Base-by-base conservation (phyloP, 2,329 filamentous ascomycete genomes). In the Neophaeococcomyces aloes region DNA sequence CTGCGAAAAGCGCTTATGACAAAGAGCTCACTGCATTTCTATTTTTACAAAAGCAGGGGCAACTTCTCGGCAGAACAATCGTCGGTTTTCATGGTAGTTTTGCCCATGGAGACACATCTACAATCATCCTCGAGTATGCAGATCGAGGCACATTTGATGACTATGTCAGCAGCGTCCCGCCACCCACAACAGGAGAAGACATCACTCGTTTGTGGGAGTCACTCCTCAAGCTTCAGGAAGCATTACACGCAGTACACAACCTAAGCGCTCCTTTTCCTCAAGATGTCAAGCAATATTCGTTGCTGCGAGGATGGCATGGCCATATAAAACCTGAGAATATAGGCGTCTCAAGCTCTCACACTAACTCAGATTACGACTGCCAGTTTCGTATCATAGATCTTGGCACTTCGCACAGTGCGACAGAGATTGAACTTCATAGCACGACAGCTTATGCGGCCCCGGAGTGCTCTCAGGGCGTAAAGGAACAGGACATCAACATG, bases 91-190 rank as follows among this genome's bases (percentile, higher is more conserved):
- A 61, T 14, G 42, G 44, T 3, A 60, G 27, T 29, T 30, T 39
- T 13, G 53, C 42, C 11, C 55, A 60, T 32, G 46, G 50, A 7
- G 47, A 55, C 14, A 50, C 46, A 3, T 59, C 36, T 45, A 58
- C 63, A 45, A 52, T 64, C 4, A 38, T 65, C 5, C 53, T 65
- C 3, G 61, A 65, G 46, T 61, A 56, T 50, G 61, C 62, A 2
- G 55, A 63, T 29, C 43, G 52, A 15, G 60, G 62, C 2, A 57
- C 54, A 3, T 48, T 65, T 3, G 53, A 61, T 30, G 46, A 61
- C 5, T 63, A 54, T 40, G 59, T 62, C 42, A 39, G 48, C 27
- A 51, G 35, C 6, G 42, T 51, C 33, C 21, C 46, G 4, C 57
- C 53, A 11, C 56, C 60, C 2, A 52, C 31, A n/a, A 44, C 32